phyloP scores from a whole-genome alignment of 192 early-diverging fungal species.

The Chytriomyces confervae region DNA sequence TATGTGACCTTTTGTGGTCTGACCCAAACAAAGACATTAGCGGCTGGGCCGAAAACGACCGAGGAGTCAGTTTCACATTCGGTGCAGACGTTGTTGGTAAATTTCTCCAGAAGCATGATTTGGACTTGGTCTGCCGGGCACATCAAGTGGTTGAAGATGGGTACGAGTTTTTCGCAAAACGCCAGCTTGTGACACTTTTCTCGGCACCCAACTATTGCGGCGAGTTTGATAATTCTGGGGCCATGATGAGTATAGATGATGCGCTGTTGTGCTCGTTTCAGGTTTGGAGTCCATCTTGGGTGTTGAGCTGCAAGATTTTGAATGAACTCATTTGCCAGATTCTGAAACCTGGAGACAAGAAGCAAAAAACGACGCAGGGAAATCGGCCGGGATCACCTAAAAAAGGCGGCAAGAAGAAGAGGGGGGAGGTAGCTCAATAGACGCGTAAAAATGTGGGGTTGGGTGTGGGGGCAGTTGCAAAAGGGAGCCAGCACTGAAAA shows the following conservation, averaged over 20 bases:
- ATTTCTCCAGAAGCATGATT: slow-evolving; percentile 94
- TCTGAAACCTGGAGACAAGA: slow-evolving; percentile 94
- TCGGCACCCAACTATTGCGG: slow-evolving; percentile 96
- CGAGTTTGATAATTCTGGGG: slow-evolving; percentile 70
- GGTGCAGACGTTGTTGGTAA: slow-evolving; percentile 90
- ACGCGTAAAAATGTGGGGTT: not conserved
- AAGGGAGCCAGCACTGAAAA: not conserved
- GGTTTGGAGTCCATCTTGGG: slow-evolving; percentile 22
- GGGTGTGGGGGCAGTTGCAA: not conserved
- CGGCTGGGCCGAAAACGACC: slow-evolving; percentile 97
- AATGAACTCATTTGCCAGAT: slow-evolving; percentile 62
- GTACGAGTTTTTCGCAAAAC: slow-evolving; percentile 97
- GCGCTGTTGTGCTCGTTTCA: slow-evolving; percentile 71
- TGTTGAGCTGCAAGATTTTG: not conserved
- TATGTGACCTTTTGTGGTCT: slow-evolving; percentile 96
- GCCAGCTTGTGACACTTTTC: slow-evolving; percentile 94
- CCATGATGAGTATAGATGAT: slow-evolving; percentile 76
- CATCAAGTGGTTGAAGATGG: slow-evolving; percentile 99
- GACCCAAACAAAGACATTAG: slow-evolving; percentile 96
- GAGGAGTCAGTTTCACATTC: slow-evolving; percentile 95
- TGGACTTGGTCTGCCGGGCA: slow-evolving; percentile 96
- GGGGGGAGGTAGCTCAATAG: slow-evolving; percentile 25
- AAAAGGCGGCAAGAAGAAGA: slow-evolving; percentile 20
- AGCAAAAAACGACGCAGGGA: slow-evolving; percentile 57
- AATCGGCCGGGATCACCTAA: slow-evolving; percentile 9